A percentile compares a stretch with the other conserved stretches of the same genome.
Evolutionary conservation across 2,329 filamentous ascomycete species (phyloP).

Genomic region (Fusarium temperatum): DNA sequence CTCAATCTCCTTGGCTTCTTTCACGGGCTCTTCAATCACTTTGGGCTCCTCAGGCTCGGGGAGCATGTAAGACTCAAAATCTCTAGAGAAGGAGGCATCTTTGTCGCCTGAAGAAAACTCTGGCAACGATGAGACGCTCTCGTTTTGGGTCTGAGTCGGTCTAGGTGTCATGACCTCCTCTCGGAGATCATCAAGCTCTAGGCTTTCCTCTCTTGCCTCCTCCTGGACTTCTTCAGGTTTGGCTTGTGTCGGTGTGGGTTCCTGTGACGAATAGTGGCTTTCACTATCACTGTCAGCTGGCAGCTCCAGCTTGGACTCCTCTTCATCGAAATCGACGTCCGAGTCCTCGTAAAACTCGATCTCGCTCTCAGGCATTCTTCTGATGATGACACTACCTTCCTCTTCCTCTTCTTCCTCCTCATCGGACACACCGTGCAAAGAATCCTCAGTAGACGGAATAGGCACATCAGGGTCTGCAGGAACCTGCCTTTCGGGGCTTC

Average conservation of each 20-base stretch:
- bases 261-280: slow-evolving; percentile 48
- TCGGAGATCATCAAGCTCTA: slow-evolving; percentile 36
- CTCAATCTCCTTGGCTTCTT: slow-evolving; percentile 34
- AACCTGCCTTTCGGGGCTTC: slow-evolving; percentile 63
- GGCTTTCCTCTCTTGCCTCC: slow-evolving; percentile 35
- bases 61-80: slow-evolving; percentile 59
- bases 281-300: slow-evolving; percentile 55
- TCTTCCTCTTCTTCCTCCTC: slow-evolving; percentile 62
- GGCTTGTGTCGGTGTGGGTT: slow-evolving; percentile 37
- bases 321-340: slow-evolving; percentile 58
- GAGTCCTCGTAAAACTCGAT: slow-evolving; percentile 68
- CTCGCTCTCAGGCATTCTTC: slow-evolving; percentile 69
- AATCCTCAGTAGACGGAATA: slow-evolving; percentile 85
- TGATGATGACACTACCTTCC: slow-evolving; percentile 69
- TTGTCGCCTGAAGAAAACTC: slow-evolving; percentile 49
- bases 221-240: slow-evolving; percentile 49
- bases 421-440: slow-evolving; percentile 58
- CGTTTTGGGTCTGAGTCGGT: slow-evolving; percentile 44
- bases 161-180: slow-evolving; percentile 64
- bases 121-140: slow-evolving; percentile 46
- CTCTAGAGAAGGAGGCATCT: slow-evolving; percentile 52
- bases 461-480: slow-evolving; percentile 87
- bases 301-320: slow-evolving; percentile 65
- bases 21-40: slow-evolving; percentile 43
- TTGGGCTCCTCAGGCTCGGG: slow-evolving; percentile 49